Conservation (phyloP, 2,329 filamentous ascomycete species). For the Colletotrichum costaricense region DNA sequence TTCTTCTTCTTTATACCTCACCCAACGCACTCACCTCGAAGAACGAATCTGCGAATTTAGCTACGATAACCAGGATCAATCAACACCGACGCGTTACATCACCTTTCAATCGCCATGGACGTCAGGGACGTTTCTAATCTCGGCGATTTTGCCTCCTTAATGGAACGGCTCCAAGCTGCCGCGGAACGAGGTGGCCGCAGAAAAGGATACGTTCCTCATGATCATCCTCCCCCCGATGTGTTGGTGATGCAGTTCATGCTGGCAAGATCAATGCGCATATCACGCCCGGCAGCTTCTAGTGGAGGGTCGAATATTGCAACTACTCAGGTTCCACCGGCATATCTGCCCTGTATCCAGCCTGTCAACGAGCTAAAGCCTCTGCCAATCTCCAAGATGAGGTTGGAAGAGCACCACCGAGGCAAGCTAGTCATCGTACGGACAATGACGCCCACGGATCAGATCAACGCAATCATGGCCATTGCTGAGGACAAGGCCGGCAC, state of each 20-base stretch:
- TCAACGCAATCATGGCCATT: slow-evolving; percentile 42
- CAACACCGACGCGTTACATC: neutral
- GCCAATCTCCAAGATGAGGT: slow-evolving; percentile 42
- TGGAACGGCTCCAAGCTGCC: neutral
- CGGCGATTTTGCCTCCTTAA: neutral
- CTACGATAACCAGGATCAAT: neutral
- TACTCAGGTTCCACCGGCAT: slow-evolving; percentile 25
- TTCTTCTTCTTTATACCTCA: neutral
- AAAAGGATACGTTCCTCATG: neutral
- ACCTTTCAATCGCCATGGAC: neutral
- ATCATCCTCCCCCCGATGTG: neutral
- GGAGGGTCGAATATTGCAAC: neutral
- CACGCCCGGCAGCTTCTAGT: neutral
- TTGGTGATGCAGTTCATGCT: neutral
- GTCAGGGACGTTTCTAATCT: neutral
- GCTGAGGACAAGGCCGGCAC: slow-evolving; percentile 53
- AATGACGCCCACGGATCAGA: slow-evolving; percentile 35
- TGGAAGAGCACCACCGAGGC: slow-evolving; percentile 44
- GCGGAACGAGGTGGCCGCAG: neutral
- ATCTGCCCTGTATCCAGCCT: slow-evolving; percentile 40
- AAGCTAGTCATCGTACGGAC: slow-evolving; percentile 36
- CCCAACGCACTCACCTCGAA: neutral
- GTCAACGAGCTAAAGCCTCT: slow-evolving; percentile 36
- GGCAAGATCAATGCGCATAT: neutral
- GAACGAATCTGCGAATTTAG: neutral